Percentiles rank a stretch among this genome's conserved stretches.
These are phyloP conservation scores for Glebionis coronaria DNA, from an alignment of 129 eudicot species.

Conservation along the genomic window DNA sequence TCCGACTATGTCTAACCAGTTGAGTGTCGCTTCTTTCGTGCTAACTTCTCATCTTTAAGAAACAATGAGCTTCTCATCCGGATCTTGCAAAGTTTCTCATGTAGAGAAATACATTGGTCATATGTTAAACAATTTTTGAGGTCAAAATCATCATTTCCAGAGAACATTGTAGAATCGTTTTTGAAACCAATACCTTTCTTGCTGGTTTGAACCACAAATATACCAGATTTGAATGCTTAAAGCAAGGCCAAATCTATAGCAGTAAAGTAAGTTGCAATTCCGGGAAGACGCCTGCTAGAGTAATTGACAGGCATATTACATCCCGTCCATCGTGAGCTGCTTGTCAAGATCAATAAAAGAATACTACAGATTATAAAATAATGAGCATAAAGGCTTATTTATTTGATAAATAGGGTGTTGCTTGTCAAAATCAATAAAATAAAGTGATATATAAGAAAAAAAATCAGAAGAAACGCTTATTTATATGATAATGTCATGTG, in stretches of 20 bases:
- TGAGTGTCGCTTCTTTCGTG: no score
- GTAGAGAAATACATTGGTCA: constrained; percentile 49
- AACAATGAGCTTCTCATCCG: constrained; percentile 84
- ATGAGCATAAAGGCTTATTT: no score
- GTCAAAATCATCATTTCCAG: background rate
- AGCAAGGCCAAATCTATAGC: constrained; percentile 94
- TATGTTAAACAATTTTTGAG: constrained; percentile 33
- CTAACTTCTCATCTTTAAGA: constrained; percentile 96
- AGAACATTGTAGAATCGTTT: no score
- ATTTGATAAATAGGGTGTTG: no score
- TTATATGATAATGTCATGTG: no score
- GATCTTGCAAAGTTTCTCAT: constrained; percentile 59
- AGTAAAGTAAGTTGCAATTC: constrained; percentile 84
- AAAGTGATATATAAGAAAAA: no score
- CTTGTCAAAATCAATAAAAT: no score
- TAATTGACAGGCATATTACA: constrained; percentile 81
- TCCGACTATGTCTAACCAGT: no score
- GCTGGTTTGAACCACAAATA: constrained; percentile 94
- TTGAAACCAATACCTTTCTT: no score
- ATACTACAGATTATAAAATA: no score
- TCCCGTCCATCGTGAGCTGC: constrained; percentile 99
- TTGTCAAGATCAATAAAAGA: constrained; percentile 33
- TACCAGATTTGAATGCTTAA: constrained; percentile 80
- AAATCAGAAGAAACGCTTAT: no score
- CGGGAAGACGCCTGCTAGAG: constrained; percentile 99